Evolutionary conservation across 73 alveolate genomes (phyloP).

Genomic region (Vitrella brassicaformis): DNA sequence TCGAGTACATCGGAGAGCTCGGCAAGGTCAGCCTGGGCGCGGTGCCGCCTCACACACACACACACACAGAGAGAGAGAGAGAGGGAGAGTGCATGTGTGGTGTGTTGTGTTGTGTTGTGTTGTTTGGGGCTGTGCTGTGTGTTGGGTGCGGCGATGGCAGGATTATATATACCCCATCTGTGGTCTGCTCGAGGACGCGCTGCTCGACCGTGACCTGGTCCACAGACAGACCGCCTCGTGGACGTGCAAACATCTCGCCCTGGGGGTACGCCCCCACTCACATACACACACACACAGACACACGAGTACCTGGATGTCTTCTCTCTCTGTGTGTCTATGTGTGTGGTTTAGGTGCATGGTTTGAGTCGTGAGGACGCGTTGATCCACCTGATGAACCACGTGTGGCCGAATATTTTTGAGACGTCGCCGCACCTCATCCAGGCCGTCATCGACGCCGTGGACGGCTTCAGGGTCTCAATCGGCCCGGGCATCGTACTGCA

Average conservation of each 20-base stretch:
- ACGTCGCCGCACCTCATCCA: conserved; percentile 97
- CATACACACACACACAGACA: too few relatives aligned
- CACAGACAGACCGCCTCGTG: conserved; percentile 99
- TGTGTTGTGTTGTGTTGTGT: too few relatives aligned
- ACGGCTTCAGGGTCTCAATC: conserved; percentile 91
- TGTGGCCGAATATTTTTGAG: conserved; percentile 99
- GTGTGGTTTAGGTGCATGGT: too few relatives aligned
- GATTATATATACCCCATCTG: conserved; percentile 95
- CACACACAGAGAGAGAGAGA: too few relatives aligned
- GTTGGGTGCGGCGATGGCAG: too few relatives aligned
- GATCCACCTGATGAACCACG: conserved; percentile 88
- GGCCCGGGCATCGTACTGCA: conserved; percentile 82
- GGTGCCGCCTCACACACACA: too few relatives aligned
- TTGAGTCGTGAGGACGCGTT: conserved; percentile 73
- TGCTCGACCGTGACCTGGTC: conserved; percentile 96
- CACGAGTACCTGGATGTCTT: too few relatives aligned
- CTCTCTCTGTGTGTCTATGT: too few relatives aligned
- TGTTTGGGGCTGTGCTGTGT: too few relatives aligned
- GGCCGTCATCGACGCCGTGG: conserved; percentile 98
- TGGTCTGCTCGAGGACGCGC: conserved; percentile 97
- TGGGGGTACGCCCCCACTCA: too few relatives aligned
- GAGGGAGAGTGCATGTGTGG: too few relatives aligned
- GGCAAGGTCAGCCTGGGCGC: conserved; percentile 61
- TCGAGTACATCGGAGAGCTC: conserved; percentile 99
- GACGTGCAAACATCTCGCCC: conserved; percentile 94